Conservation (phyloP, 306 rosid species). For the Leucaena leucocephala region DNA sequence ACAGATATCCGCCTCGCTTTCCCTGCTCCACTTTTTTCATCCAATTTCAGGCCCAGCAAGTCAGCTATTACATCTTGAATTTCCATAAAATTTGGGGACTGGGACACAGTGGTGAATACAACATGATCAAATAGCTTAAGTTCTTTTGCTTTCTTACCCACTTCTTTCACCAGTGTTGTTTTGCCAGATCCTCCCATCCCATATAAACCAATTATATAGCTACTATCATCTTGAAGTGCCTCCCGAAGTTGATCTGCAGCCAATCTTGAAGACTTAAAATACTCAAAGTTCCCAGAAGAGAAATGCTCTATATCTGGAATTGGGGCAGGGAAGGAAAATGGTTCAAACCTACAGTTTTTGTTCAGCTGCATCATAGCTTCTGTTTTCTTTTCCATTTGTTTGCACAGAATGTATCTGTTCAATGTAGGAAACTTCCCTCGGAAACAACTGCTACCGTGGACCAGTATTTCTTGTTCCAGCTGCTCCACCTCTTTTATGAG, state of each 20-base stretch:
- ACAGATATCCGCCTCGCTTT: constrained; percentile 16
- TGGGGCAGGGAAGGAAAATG: constrained; percentile 13
- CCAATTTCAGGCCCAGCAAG: neutral
- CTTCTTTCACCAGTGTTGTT: constrained; percentile 25
- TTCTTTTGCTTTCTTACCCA: constrained; percentile 16
- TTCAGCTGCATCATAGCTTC: constrained; percentile 4
- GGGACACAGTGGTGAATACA: constrained; percentile 14
- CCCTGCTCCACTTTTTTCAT: constrained; percentile 21
- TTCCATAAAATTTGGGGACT: neutral
- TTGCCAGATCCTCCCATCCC: constrained; percentile 29
- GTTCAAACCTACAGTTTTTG: neutral
- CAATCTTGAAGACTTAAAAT: constrained; percentile 16
- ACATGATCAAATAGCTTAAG: constrained; percentile 19
- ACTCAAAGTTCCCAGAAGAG: constrained; percentile 11
- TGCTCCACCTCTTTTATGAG: constrained; percentile 11
- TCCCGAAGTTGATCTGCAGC: constrained; percentile 20
- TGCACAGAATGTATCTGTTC: constrained; percentile 19
- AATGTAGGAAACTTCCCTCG: neutral
- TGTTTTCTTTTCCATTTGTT: constrained; percentile 10
- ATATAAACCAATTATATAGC: constrained; percentile 19
- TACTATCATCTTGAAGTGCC: constrained; percentile 7
- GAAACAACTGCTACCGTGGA: constrained; percentile 4
- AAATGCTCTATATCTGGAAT: constrained; percentile 27
- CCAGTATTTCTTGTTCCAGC: neutral
- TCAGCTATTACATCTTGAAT: constrained; percentile 25